Evolutionary conservation across 257 asterid genomes (phyloP).

Genomic region (Solanum phureja): DNA sequence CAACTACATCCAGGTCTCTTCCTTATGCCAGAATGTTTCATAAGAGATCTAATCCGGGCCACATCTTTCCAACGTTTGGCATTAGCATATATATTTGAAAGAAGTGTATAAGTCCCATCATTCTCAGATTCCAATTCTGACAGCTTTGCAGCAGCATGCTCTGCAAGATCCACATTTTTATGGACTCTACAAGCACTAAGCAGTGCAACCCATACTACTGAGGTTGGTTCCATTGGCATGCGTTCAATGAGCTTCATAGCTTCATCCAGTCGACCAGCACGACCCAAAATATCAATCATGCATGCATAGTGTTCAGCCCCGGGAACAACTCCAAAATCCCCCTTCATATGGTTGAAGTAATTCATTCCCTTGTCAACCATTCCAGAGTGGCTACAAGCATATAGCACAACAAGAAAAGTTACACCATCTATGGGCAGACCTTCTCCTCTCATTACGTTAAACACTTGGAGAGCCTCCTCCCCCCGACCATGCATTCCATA

Average conservation of each 20-base stretch:
- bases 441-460: conserved; percentile 37
- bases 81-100: conserved; percentile 74
- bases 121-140: conserved; percentile 62
- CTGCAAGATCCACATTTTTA: conserved; percentile 78
- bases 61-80: conserved; percentile 91
- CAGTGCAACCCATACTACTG: conserved; percentile 66
- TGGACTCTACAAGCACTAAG: conserved; percentile 87
- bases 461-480: conserved; percentile 57
- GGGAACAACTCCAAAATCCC: conserved; percentile 48
- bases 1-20: conserved; percentile 96
- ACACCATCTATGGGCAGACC: conserved; percentile 59
- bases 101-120: conserved; percentile 76
- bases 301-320: conserved; percentile 80
- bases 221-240: conserved; percentile 69
- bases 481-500: conserved; percentile 89
- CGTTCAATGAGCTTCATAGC: conserved; percentile 47
- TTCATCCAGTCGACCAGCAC: conserved; percentile 74
- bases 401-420: conserved; percentile 69
- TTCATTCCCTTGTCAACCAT: conserved; percentile 61
- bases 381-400: conserved; percentile 96
- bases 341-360: conserved; percentile 53
- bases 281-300: conserved; percentile 82
- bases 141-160: conserved; percentile 46
- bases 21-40: conserved; percentile 66
- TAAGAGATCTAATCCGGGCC: conserved; percentile 53